These are phyloP conservation scores for Boletus sp. DNA, from an alignment of 1,284 basidiomycete genomes.

Conservation along the genomic window DNA sequence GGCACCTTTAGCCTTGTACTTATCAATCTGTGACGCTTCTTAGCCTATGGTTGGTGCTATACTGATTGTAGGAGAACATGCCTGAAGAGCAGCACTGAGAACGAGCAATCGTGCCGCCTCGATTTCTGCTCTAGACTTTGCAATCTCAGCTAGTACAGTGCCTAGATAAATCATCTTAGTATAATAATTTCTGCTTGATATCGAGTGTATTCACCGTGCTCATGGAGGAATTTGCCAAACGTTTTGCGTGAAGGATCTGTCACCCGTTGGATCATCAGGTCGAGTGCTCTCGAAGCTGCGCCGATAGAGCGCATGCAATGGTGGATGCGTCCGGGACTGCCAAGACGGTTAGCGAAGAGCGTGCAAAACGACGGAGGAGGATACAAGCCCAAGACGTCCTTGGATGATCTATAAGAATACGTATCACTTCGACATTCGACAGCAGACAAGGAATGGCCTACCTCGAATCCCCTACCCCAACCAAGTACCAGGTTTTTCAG, in stretches of 20 bases:
- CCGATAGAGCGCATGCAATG: conserved; percentile 99
- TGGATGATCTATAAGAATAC: conserved; percentile 74
- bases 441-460: conserved; percentile 23
- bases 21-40: conserved; percentile 71
- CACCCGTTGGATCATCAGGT: conserved; percentile 87
- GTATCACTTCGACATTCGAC: not conserved
- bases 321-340: conserved; percentile 90
- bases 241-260: conserved; percentile 89
- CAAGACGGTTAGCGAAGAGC: conserved; percentile 7
- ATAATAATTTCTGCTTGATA: not conserved
- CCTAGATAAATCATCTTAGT: conserved; percentile 42
- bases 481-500: conserved; percentile 81
- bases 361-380: not conserved
- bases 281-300: conserved; percentile 79
- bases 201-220: conserved; percentile 66
- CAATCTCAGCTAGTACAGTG: conserved; percentile 87
- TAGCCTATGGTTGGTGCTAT: not conserved
- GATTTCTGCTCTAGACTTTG: conserved; percentile 89
- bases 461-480: conserved; percentile 92
- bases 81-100: conserved; percentile 88
- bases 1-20: conserved; percentile 86
- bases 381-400: conserved; percentile 83
- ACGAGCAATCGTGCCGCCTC: conserved; percentile 86
- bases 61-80: conserved; percentile 21
- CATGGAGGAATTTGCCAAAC: conserved; percentile 87